Evolutionary conservation across 371 early-diverging fungal genomes (phyloP).

Genomic region (Syncephalis fuscata): DNA sequence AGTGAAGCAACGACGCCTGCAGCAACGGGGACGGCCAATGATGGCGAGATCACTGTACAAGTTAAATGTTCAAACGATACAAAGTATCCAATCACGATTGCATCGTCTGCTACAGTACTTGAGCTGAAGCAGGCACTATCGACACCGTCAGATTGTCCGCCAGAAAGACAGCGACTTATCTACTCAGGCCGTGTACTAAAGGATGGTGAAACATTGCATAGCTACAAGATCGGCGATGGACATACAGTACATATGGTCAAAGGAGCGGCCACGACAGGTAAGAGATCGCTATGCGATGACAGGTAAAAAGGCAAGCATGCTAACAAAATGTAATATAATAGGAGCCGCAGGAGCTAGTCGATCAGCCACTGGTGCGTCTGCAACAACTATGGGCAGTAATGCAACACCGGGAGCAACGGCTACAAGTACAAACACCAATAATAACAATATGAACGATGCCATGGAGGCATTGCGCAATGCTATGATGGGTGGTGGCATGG

Average conservation of each 20-base stretch:
- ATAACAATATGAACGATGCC: too few relatives aligned
- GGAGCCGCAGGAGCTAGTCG: too few relatives aligned
- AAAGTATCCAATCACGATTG: slow-evolving; percentile 51
- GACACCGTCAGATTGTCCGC: slow-evolving; percentile 46
- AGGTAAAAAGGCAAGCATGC: slow-evolving; percentile 10
- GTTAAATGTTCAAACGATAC: slow-evolving; percentile 77
- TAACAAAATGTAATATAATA: too few relatives aligned
- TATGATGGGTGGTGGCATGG: too few relatives aligned
- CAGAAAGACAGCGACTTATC: slow-evolving; percentile 77
- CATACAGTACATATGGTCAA: slow-evolving; percentile 76
- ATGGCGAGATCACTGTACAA: slow-evolving; percentile 11
- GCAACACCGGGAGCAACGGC: too few relatives aligned
- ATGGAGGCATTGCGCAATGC: neutral
- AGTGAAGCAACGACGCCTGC: too few relatives aligned
- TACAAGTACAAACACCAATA: too few relatives aligned
- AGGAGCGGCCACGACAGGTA: slow-evolving; percentile 18
- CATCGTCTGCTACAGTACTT: slow-evolving; percentile 40
- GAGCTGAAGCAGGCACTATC: slow-evolving; percentile 67
- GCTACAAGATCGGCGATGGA: slow-evolving; percentile 65
- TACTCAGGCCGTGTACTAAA: slow-evolving; percentile 89
- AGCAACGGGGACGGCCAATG: too few relatives aligned
- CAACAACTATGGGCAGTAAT: too few relatives aligned
- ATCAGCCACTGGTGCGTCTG: slow-evolving; percentile 11
- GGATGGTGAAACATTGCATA: slow-evolving; percentile 61
- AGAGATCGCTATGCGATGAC: slow-evolving; percentile 15